Base-by-base conservation (phyloP, 2,329 filamentous ascomycete species). In the Penicillium sp. region DNA sequence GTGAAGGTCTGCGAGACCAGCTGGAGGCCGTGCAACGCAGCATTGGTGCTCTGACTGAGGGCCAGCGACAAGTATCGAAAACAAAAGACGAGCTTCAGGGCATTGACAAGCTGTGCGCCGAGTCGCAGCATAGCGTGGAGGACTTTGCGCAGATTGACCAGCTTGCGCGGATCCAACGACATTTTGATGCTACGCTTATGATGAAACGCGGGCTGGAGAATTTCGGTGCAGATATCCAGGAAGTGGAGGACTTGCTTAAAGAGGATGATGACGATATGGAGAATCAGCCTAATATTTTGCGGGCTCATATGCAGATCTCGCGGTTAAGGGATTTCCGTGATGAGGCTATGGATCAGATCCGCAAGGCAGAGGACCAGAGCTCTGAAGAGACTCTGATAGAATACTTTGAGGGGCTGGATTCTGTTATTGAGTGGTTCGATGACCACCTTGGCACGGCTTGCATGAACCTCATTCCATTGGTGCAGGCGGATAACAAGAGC, bases 11-110 rank as follows among this genome's bases (percentile, higher is more conserved):
- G 64, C 88, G 90, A 68, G 92, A 96, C 70, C 94, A 99, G 81
- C 85, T 99, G 57, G 91, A 96, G 78, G 89, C 93, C 54, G 97
- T 94, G 12, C 93, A 97, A 78, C 85, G 89, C 66, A 94, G 94
- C 74, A 96, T 99, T 87, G 89, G 81, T 64, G 90, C 90, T 61
- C 88, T 99, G 64, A 86, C 86, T 44, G 92, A 97, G 72, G 93
- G 93, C 56, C 93, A 97, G 77, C 90, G 93, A 75, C 91, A 91
- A 60, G 90, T 99, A 36, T 89, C 91, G 72, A 86, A 89, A 68
- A 97, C 97, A 78, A 96, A 96, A 76, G 93, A 97, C 66, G 94
- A 99, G 79, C 94, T 99, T 86, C 92, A 96, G 82, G 96, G 93
- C 78, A 97, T 99, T 70, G 94, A 99, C 80, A 92, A 91, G 78